phyloP scores from a whole-genome alignment of 192 early-diverging fungal genomes.

The Coemansia sp. region DNA sequence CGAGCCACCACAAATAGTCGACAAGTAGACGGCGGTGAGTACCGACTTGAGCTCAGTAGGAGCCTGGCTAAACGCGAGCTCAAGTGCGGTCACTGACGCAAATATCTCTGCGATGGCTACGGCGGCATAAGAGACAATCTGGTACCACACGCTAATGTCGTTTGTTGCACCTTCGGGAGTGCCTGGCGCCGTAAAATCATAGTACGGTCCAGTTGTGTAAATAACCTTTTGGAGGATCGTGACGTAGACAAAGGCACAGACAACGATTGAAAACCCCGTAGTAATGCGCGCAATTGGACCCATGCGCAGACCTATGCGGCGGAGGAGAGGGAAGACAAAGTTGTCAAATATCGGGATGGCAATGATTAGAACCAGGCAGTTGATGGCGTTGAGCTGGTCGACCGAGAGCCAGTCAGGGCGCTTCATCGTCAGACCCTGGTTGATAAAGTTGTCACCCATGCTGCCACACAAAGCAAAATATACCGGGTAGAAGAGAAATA shows the following conservation, averaged over 20 bases:
- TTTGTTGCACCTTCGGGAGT: constrained; percentile 30
- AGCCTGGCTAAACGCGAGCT: constrained; percentile 69
- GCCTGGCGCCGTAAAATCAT: constrained; percentile 39
- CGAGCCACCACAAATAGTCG: constrained; percentile 59
- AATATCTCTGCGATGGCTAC: constrained; percentile 69
- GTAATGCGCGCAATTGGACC: constrained; percentile 68
- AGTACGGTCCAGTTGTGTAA: constrained; percentile 61
- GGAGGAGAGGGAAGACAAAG: constrained; percentile 63
- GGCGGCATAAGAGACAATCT: constrained; percentile 62
- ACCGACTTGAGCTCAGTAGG: constrained; percentile 66
- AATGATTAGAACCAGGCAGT: constrained; percentile 68
- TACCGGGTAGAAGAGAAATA: constrained; percentile 43
- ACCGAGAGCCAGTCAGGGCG: constrained; percentile 59
- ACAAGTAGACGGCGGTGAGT: constrained; percentile 68
- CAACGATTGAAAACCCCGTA: constrained; percentile 66
- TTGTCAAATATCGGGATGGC: constrained; percentile 72
- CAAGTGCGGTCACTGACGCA: constrained; percentile 69
- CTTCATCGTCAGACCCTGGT: constrained; percentile 62
- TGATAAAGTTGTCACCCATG: constrained; percentile 65
- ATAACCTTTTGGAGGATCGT: constrained; percentile 65
- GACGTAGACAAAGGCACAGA: constrained; percentile 63
- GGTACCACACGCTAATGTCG: constrained; percentile 60
- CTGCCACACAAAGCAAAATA: constrained; percentile 58
- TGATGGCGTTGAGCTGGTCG: constrained; percentile 69
- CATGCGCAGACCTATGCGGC: constrained; percentile 55